These are phyloP conservation scores for Saturnispora ahearnii DNA, from an alignment of 805 yeast species.

Conservation along the genomic window DNA sequence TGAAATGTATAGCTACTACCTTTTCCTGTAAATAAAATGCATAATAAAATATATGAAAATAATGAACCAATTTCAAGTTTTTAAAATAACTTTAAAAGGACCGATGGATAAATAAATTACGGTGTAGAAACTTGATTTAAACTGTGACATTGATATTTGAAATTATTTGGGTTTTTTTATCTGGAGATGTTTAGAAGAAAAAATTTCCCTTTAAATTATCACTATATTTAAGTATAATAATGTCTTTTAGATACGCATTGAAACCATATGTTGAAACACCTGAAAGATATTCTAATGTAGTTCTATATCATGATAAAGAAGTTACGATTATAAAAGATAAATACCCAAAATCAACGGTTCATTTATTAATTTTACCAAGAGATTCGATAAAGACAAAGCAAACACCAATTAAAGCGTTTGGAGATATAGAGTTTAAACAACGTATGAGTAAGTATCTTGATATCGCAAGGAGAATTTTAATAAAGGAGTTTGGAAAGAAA, in stretches of 20 bases:
- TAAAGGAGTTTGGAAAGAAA: conserved; percentile 12
- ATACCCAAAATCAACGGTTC: conserved; percentile 56
- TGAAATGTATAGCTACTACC: conserved; percentile 5
- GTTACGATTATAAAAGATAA: conserved; percentile 50
- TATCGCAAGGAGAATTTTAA: conserved; percentile 25
- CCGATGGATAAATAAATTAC: too few species aligned
- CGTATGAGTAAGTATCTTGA: conserved; percentile 28
- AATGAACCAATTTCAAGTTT: background rate
- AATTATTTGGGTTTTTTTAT: too few species aligned
- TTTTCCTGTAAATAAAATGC: conserved; percentile 1
- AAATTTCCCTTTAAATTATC: background rate
- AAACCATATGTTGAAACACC: conserved; percentile 42
- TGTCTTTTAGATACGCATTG: conserved; percentile 44
- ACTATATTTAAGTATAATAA: conserved; percentile 12
- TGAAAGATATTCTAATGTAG: conserved; percentile 26
- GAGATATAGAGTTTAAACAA: conserved; percentile 25
- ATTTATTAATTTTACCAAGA: conserved; percentile 54
- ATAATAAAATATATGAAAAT: background rate
- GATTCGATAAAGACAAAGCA: conserved; percentile 29
- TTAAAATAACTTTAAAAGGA: too few species aligned
- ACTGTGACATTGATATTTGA: too few species aligned
- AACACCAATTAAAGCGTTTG: conserved; percentile 47
- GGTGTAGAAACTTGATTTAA: too few species aligned
- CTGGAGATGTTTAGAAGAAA: background rate
- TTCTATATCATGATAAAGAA: conserved; percentile 41